These are phyloP conservation scores for Galeopsis tetrahit DNA, from an alignment of 257 asterid genomes.

Conservation along the genomic window DNA sequence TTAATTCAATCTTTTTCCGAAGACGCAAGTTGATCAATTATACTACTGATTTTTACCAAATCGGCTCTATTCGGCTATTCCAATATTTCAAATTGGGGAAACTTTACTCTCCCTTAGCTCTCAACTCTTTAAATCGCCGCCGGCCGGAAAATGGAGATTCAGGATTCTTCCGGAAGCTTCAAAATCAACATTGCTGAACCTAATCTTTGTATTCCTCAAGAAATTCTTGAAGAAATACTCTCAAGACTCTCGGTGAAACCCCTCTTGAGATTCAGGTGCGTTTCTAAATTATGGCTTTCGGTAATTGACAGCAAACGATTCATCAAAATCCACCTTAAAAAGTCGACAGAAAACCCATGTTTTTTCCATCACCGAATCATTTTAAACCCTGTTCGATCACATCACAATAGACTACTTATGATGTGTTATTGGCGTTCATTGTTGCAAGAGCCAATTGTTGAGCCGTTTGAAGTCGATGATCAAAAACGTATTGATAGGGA, in stretches of 20 bases:
- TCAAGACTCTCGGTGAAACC: background rate
- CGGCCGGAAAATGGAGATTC: background rate
- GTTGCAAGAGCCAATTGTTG: background rate
- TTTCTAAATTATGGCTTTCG: background rate
- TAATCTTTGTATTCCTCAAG: background rate
- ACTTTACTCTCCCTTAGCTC: background rate
- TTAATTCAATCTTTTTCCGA: too few species aligned
- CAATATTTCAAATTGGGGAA: too few species aligned
- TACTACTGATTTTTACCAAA: too few species aligned
- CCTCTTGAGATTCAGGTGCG: conserved; percentile 4
- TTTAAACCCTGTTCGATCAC: background rate
- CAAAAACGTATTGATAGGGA: background rate
- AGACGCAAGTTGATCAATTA: too few species aligned
- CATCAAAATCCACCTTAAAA: background rate
- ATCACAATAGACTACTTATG: background rate
- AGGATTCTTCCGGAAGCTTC: too few species aligned
- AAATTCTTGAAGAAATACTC: background rate
- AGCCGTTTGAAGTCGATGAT: background rate
- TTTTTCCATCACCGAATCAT: background rate
- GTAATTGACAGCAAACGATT: background rate
- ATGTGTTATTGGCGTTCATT: background rate
- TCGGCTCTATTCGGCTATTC: too few species aligned
- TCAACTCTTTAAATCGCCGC: background rate
- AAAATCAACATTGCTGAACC: background rate
- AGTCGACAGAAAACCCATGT: background rate